Percentiles rank a stretch among this genome's conserved stretches.
Evolutionary conservation across 1,139 yeast genomes (phyloP).

Genomic region (Protomyces gravidus): DNA sequence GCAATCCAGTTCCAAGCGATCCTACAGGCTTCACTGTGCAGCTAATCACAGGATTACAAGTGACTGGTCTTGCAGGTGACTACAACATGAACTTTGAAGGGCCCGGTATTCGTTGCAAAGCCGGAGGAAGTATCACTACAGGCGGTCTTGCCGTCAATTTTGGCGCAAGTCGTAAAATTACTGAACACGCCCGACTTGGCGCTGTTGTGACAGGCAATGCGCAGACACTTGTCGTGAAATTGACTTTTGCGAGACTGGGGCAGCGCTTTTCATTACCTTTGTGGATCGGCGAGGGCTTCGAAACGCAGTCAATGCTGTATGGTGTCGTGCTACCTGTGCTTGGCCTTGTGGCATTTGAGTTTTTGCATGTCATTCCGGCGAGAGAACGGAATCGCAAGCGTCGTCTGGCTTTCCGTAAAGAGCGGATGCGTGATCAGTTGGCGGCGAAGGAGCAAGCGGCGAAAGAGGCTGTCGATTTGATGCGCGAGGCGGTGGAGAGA

Average conservation of each 20-base stretch:
- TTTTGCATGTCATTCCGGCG: slow-evolving; percentile 19
- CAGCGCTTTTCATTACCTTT: slow-evolving; percentile 27
- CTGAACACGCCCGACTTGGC: slow-evolving; percentile 24
- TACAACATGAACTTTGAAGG: slow-evolving; percentile 14
- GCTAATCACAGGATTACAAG: slow-evolving; percentile 26
- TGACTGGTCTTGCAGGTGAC: slow-evolving; percentile 24
- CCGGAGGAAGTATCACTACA: slow-evolving; percentile 25
- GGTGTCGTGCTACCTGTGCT: slow-evolving; percentile 25
- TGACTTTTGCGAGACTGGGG: slow-evolving; percentile 26
- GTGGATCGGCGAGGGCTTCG: slow-evolving; percentile 24
- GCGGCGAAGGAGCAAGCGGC: slow-evolving; percentile 20
- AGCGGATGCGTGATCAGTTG: slow-evolving; percentile 10
- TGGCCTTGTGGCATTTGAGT: slow-evolving; percentile 25
- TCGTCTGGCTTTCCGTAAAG: slow-evolving; percentile 4
- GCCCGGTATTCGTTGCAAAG: slow-evolving; percentile 18
- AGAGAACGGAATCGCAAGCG: slow-evolving; percentile 4
- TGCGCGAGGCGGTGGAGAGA: slow-evolving; percentile 14
- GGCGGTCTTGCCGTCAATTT: slow-evolving; percentile 21
- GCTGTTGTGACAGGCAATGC: slow-evolving; percentile 16
- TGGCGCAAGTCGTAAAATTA: slow-evolving; percentile 22
- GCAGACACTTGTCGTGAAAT: slow-evolving; percentile 12
- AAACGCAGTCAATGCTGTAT: slow-evolving; percentile 22
- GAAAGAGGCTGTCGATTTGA: slow-evolving; percentile 16
- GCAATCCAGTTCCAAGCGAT: slow-evolving; percentile 12
- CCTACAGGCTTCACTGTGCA: slow-evolving; percentile 21